Conservation (phyloP, 305 asterid species). For the Solanum hybrid region DNA sequence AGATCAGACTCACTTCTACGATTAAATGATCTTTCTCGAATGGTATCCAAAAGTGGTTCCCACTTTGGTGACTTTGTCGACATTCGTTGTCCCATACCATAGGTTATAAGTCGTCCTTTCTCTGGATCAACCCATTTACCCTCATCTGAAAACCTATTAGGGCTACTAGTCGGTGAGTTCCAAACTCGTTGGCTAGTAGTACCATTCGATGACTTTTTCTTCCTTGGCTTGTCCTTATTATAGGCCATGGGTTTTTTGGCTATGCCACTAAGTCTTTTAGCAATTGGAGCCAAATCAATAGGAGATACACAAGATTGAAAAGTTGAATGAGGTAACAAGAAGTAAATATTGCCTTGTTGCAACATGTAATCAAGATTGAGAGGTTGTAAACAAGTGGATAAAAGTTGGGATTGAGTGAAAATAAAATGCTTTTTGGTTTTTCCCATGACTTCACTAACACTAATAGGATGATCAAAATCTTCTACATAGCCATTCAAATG, state of each 20-base stretch:
- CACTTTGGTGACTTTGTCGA: conserved; percentile 23
- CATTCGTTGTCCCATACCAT: background rate
- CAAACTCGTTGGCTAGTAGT: background rate
- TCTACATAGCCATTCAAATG: conserved; percentile 41
- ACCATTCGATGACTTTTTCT: background rate
- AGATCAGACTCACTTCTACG: conserved; percentile 45
- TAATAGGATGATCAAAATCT: conserved; percentile 38
- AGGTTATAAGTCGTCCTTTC: background rate
- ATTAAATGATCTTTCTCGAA: conserved; percentile 44
- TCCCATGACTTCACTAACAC: conserved; percentile 38
- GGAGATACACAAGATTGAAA: conserved; percentile 42
- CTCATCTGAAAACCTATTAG: conserved; percentile 1
- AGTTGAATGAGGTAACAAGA: conserved; percentile 43
- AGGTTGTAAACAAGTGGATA: conserved; percentile 32
- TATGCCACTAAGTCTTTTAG: conserved; percentile 25
- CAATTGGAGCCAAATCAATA: conserved; percentile 38
- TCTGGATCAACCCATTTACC: background rate
- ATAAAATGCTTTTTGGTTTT: conserved; percentile 34
- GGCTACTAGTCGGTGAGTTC: conserved; percentile 10
- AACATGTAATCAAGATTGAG: conserved; percentile 21
- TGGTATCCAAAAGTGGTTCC: conserved; percentile 53
- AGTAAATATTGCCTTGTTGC: conserved; percentile 40
- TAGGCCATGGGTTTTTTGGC: conserved; percentile 14
- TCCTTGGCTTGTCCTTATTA: conserved; percentile 4
- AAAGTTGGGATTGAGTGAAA: conserved; percentile 44